Evolutionary conservation across 2,329 filamentous ascomycete species (phyloP).

Genomic region (Alternaria brassicae): DNA sequence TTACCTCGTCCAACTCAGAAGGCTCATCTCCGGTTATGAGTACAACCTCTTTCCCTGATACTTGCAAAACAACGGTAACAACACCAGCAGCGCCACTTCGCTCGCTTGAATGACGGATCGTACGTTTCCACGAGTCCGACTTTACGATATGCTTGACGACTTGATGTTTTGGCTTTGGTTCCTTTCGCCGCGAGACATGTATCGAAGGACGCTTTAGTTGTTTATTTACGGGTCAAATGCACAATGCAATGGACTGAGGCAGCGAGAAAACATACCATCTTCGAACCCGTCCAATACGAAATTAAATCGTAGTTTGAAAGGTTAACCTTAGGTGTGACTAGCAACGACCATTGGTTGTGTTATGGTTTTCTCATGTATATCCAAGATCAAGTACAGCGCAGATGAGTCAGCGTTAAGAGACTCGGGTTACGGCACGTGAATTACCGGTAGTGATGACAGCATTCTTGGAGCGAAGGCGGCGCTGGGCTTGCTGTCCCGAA

Average conservation of each 20-base stretch:
- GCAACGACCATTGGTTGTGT: too few species aligned
- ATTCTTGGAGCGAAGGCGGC: slow-evolving; percentile 1
- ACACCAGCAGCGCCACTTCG: not conserved
- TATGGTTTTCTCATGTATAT: too few species aligned
- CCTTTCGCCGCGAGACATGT: not conserved
- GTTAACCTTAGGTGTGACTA: not conserved
- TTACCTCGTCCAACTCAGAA: not conserved
- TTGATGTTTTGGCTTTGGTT: not conserved
- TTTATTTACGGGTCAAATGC: not conserved
- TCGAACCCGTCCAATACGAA: not conserved
- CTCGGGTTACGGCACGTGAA: not conserved
- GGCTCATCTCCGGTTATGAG: not conserved
- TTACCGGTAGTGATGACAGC: not conserved
- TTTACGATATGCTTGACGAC: not conserved
- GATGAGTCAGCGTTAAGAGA: not conserved
- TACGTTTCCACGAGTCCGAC: not conserved
- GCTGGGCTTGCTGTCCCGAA: slow-evolving; percentile 18
- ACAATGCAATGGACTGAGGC: not conserved
- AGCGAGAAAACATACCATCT: too few species aligned
- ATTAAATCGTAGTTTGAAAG: not conserved
- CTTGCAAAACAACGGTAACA: not conserved
- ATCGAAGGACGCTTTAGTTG: not conserved
- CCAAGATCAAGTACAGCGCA: not conserved
- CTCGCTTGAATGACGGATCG: not conserved
- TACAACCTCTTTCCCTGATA: not conserved